These are phyloP conservation scores for Apiospora koreana DNA, from an alignment of 2,329 filamentous ascomycete species.

Conservation along the genomic window DNA sequence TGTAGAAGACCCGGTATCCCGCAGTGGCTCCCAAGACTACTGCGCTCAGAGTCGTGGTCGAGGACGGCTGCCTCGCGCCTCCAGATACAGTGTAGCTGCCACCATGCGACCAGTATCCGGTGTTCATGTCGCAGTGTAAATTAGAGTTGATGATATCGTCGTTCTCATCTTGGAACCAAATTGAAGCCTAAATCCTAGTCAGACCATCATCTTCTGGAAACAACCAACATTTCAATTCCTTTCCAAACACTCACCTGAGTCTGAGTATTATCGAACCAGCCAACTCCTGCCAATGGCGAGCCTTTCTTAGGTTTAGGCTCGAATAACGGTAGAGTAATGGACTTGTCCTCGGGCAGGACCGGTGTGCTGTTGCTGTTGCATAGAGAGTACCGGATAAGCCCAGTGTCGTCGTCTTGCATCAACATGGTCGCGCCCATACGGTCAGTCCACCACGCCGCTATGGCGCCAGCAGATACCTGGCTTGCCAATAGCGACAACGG, in stretches of 20 bases:
- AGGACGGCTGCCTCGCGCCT: slow-evolving; percentile 26
- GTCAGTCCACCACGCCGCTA: slow-evolving; percentile 39
- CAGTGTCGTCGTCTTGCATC: slow-evolving; percentile 37
- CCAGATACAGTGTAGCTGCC: slow-evolving; percentile 34
- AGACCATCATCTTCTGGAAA: slow-evolving; percentile 10
- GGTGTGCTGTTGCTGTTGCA: slow-evolving; percentile 33
- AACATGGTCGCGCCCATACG: slow-evolving; percentile 35
- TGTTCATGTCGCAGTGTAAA: slow-evolving; percentile 35
- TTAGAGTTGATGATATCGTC: slow-evolving; percentile 34
- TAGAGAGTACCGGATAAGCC: slow-evolving; percentile 36
- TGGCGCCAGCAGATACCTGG: slow-evolving; percentile 25
- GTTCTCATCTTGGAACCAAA: slow-evolving; percentile 34
- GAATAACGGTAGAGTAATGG: slow-evolving; percentile 28
- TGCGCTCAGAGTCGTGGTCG: slow-evolving; percentile 32
- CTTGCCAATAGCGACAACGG: slow-evolving; percentile 24
- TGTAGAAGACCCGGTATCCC: slow-evolving; percentile 41
- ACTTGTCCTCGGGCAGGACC: slow-evolving; percentile 36
- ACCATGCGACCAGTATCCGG: slow-evolving; percentile 32
- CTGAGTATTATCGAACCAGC: slow-evolving; percentile 33
- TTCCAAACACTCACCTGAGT: slow-evolving; percentile 14
- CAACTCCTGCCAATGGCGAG: slow-evolving; percentile 35
- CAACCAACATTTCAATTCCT: background rate
- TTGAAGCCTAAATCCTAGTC: slow-evolving; percentile 33
- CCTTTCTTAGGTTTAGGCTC: slow-evolving; percentile 31
- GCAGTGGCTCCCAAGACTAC: slow-evolving; percentile 32